Evolutionary conservation across 208 protist species (phyloP), one percentile per base, ranked within the genome.

Genomic region (Crithidia sp.): DNA sequence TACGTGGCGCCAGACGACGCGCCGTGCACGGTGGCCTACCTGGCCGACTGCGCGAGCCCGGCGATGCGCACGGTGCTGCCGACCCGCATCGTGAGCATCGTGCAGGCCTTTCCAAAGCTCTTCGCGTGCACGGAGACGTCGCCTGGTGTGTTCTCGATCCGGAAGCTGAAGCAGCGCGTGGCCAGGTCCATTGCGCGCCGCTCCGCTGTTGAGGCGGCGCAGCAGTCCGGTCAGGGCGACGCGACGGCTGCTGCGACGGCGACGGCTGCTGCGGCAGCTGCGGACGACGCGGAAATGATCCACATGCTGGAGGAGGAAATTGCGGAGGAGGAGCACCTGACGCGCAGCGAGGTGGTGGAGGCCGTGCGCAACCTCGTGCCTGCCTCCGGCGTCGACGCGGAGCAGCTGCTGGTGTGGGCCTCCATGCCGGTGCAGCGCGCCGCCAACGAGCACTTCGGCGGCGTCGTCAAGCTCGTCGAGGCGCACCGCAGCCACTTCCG

Each of bases 41-140:
- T 95, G 40, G 78, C 94, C 17, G 83, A 90, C 55, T 83, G 82
- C 64, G 78, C 85, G 9, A 96, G 92, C 66, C 92, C 92, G 44
- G 92, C 89, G 59, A 94, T 96, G 78, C 89, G 85, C 14, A 79
- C 80, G 2, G 81, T 83, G 28, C 76, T 96, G 70, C 92, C 92
- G 44, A 83, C 92, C 39, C 85, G 89, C 39, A 71, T 96, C 36
- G 72, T 90, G 9, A 85, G 79, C 3, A 56, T 96, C 39, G 56
- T 93, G 41, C 87, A 94, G 67, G 73, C 76, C 47, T 95, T 92
- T 70, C 92, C 92, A 0, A 75, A 83, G 50, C 62, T 90, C 28
- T 96, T 96, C 58, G 78, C 86, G 3, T 94, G 88, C 80, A 82
- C 75, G 19, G 89, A 96, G 69, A 91, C 85, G 44, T 74, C 86